Evolutionary conservation across 1,284 basidiomycete species (phyloP).

Genomic region (Papiliotrema fonsecae): DNA sequence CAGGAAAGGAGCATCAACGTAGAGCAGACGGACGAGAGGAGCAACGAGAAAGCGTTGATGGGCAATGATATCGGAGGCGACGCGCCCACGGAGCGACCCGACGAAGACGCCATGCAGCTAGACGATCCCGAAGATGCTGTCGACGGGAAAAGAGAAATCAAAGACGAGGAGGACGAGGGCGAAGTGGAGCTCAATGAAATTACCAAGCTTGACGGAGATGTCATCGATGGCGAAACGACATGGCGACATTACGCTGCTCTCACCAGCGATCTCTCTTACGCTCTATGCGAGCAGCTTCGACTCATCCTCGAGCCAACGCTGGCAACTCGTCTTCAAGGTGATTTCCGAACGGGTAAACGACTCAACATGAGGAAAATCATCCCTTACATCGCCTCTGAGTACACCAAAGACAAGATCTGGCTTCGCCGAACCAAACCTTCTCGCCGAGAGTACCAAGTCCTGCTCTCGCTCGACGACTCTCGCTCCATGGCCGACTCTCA

Average conservation of each 20-base stretch:
- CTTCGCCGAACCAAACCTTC: constrained; percentile 88
- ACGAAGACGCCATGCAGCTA: constrained; percentile 33
- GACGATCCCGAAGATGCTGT: constrained; percentile 36
- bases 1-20: constrained; percentile 18
- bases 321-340: constrained; percentile 90
- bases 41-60: constrained; percentile 48
- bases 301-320: constrained; percentile 93
- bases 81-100: constrained; percentile 13
- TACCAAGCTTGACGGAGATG: constrained; percentile 3
- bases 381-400: constrained; percentile 96
- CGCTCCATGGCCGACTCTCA: constrained; percentile 93
- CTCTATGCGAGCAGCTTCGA: constrained; percentile 91
- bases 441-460: constrained; percentile 91
- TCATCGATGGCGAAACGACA: constrained; percentile 59
- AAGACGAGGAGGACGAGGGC: constrained; percentile 31
- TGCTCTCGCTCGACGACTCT: constrained; percentile 93
- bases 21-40: constrained; percentile 15
- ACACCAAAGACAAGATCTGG: constrained; percentile 99
- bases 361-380: constrained; percentile 99
- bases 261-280: constrained; percentile 85
- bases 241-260: constrained; percentile 89
- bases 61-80: constrained; percentile 40
- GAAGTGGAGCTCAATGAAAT: constrained; percentile 61
- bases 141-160: constrained; percentile 20
- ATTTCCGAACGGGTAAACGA: constrained; percentile 96